A percentile compares a stretch with the other conserved stretches of the same genome.
phyloP scores from a whole-genome alignment of 371 early-diverging fungal genomes.

The Mycotypha africana region DNA sequence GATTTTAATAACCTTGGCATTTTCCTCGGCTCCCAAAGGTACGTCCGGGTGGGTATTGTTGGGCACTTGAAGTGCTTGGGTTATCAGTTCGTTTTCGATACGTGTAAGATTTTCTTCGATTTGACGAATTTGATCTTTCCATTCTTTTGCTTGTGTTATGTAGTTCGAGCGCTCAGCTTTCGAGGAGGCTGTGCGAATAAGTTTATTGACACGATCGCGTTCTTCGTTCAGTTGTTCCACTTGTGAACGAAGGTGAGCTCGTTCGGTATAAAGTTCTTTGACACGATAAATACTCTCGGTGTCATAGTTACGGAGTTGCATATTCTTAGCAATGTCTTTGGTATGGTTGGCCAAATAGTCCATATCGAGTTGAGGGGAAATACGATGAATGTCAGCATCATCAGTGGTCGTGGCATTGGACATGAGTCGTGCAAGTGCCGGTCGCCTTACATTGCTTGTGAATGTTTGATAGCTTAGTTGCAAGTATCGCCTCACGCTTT shows the following conservation, averaged over 20 bases:
- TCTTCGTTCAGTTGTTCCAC: slow-evolving; percentile 1
- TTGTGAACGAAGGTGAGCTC: slow-evolving; percentile 6
- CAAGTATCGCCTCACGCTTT: too few relatives aligned
- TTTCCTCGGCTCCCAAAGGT: slow-evolving; percentile 62
- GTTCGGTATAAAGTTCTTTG: slow-evolving; percentile 46
- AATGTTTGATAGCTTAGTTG: too few relatives aligned
- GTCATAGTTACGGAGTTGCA: slow-evolving; percentile 45
- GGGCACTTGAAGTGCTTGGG: slow-evolving; percentile 58
- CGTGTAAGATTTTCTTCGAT: slow-evolving; percentile 5
- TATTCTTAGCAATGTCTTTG: slow-evolving; percentile 45
- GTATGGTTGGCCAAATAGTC: slow-evolving; percentile 49
- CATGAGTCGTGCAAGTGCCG: not conserved
- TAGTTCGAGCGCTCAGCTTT: slow-evolving; percentile 7
- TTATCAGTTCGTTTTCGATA: slow-evolving; percentile 8
- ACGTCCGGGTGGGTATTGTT: slow-evolving; percentile 64
- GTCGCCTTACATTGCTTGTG: too few relatives aligned
- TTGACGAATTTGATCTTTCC: slow-evolving; percentile 16
- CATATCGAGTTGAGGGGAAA: slow-evolving; percentile 59
- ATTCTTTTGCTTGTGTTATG: slow-evolving; percentile 15
- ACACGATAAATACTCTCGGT: slow-evolving; percentile 39
- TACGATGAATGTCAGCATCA: slow-evolving; percentile 15
- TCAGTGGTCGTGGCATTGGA: not conserved
- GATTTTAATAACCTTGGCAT: slow-evolving; percentile 45
- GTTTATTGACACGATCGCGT: slow-evolving; percentile 13
- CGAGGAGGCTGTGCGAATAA: slow-evolving; percentile 9